Conservation (phyloP, 176 grass and related monocot genomes). For the Ampelocalamus luodianensis region DNA sequence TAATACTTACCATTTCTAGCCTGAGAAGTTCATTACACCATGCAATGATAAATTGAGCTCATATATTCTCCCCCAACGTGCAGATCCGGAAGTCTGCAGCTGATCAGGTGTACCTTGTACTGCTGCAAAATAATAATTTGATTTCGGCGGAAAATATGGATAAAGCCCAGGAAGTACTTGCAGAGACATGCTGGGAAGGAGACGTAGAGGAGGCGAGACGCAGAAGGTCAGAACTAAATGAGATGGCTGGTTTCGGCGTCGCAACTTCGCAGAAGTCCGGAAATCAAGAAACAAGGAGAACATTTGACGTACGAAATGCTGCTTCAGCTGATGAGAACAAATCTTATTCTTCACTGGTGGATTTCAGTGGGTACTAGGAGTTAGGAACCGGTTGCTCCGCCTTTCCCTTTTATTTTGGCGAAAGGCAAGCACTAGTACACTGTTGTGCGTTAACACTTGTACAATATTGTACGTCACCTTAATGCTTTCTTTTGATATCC, state of each 20-base stretch:
- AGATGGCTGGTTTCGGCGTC: constrained; percentile 56
- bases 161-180: constrained; percentile 69
- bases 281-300: constrained; percentile 40
- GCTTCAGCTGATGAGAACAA: constrained; percentile 71
- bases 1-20: constrained; percentile 43
- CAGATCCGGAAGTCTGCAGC: constrained; percentile 87
- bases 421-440: background rate
- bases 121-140: constrained; percentile 70
- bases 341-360: constrained; percentile 90
- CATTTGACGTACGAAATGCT: background rate
- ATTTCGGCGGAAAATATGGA: constrained; percentile 55
- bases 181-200: constrained; percentile 92
- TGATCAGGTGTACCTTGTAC: constrained; percentile 88
- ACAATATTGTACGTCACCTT: background rate
- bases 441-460: background rate
- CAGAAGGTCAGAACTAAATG: constrained; percentile 61
- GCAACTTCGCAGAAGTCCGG: constrained; percentile 17
- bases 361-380: constrained; percentile 79
- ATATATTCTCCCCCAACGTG: constrained; percentile 21
- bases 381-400: background rate
- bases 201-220: constrained; percentile 64
- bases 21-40: background rate
- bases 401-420: background rate
- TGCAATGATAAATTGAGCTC: background rate
- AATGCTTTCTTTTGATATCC: background rate